Evolutionary conservation across 1,139 yeast genomes (phyloP).

Genomic region (Sugiyamaella novakii): DNA sequence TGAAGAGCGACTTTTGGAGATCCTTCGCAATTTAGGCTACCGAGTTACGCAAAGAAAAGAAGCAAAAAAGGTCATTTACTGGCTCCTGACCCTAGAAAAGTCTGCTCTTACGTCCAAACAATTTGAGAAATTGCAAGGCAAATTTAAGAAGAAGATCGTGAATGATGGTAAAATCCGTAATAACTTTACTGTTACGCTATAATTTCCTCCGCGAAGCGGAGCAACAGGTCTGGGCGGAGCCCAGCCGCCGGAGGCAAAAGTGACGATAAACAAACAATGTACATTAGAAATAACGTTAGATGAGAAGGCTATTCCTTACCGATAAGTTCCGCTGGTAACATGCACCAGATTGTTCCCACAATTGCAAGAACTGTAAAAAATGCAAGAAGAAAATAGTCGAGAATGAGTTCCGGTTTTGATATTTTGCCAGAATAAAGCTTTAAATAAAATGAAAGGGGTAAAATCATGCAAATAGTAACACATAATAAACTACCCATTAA

Average conservation of each 20-base stretch:
- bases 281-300: constrained; percentile 1
- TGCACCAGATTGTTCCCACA: constrained; percentile 40
- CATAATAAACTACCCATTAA: constrained; percentile 82
- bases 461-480: constrained; percentile 73
- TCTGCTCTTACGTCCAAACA: constrained; percentile 13
- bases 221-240: constrained; percentile 7
- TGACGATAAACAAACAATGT: background rate
- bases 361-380: constrained; percentile 36
- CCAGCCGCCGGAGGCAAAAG: constrained; percentile 11
- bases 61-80: constrained; percentile 76
- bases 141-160: constrained; percentile 31
- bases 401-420: constrained; percentile 42
- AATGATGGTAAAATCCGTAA: constrained; percentile 36
- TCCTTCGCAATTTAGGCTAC: constrained; percentile 66
- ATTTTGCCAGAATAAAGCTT: constrained; percentile 56
- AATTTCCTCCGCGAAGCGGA: constrained; percentile 5
- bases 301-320: constrained; percentile 5
- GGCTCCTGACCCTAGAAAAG: constrained; percentile 49
- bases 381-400: constrained; percentile 52
- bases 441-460: constrained; percentile 74
- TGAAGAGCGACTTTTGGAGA: constrained; percentile 46
- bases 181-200: constrained; percentile 33
- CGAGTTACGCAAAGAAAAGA: constrained; percentile 50
- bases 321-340: constrained; percentile 25
- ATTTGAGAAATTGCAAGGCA: constrained; percentile 13